Conservation (phyloP, 495 filamentous ascomycete genomes). For the Neurospora sp. region DNA sequence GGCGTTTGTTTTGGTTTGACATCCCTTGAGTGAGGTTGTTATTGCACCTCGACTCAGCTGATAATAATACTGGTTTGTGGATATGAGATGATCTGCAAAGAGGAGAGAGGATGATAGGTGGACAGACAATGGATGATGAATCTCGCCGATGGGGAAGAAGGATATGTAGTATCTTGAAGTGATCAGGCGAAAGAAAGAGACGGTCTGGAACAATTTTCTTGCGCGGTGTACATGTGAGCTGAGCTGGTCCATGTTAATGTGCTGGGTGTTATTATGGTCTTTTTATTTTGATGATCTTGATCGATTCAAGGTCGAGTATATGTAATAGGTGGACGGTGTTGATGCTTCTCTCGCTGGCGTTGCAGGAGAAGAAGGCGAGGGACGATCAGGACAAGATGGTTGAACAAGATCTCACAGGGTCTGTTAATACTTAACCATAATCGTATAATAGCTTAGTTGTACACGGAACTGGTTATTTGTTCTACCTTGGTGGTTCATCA, state of each 20-base stretch:
- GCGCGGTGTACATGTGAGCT: neutral
- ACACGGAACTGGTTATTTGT: neutral
- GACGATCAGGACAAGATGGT: neutral
- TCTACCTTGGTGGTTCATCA: neutral
- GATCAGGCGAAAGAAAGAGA: neutral
- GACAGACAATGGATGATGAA: neutral
- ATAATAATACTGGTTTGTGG: neutral
- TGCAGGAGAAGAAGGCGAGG: neutral
- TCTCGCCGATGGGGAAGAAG: neutral
- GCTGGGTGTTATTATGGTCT: neutral
- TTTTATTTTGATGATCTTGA: neutral
- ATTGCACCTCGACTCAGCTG: neutral
- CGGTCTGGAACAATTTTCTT: neutral
- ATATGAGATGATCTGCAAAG: neutral
- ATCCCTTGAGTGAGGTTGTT: neutral
- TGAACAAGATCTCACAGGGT: neutral
- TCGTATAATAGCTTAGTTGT: neutral
- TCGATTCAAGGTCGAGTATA: neutral
- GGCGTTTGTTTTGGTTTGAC: slow-evolving; percentile 8
- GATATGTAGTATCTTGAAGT: neutral
- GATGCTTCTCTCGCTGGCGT: neutral
- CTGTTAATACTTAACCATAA: neutral
- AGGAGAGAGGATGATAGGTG: neutral
- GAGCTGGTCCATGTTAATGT: neutral
- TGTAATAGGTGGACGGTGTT: neutral